Evolutionary conservation across 2,329 filamentous ascomycete genomes (phyloP).

Genomic region (Cyphellophora europaea): DNA sequence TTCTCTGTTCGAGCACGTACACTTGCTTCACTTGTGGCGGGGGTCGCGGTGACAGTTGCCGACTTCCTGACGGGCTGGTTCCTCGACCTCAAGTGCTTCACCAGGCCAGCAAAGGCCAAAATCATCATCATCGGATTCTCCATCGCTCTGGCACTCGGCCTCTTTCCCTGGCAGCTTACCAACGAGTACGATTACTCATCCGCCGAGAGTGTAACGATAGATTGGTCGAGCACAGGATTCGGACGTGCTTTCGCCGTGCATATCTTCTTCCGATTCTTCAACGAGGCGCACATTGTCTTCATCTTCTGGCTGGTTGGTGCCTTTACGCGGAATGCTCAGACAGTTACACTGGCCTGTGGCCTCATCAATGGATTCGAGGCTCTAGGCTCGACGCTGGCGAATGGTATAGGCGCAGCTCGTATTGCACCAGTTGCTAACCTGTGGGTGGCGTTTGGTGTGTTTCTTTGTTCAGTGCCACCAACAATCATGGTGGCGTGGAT

Average conservation of each 20-base stretch:
- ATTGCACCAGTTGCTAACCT: conserved; percentile 40
- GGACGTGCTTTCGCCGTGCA: conserved; percentile 39
- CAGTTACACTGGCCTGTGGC: conserved; percentile 40
- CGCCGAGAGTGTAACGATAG: conserved; percentile 30
- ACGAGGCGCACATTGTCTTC: conserved; percentile 44
- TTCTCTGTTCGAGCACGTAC: conserved; percentile 42
- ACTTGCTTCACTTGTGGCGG: conserved; percentile 36
- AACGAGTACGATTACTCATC: conserved; percentile 39
- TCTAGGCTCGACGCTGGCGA: conserved; percentile 37
- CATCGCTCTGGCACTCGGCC: conserved; percentile 30
- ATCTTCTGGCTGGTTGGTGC: conserved; percentile 43
- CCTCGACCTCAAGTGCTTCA: conserved; percentile 34
- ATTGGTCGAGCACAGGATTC: conserved; percentile 37
- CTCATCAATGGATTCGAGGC: conserved; percentile 42
- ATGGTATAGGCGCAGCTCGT: conserved; percentile 38
- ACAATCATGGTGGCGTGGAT: conserved; percentile 4
- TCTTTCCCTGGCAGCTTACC: conserved; percentile 40
- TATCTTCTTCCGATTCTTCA: conserved; percentile 42
- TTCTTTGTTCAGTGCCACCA: conserved; percentile 23
- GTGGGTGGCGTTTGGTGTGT: conserved; percentile 40
- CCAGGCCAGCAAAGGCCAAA: conserved; percentile 34
- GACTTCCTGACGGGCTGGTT: conserved; percentile 44
- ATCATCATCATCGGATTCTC: conserved; percentile 34
- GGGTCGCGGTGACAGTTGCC: conserved; percentile 35
- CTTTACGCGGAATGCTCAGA: conserved; percentile 43